Conservation (phyloP, 768 basidiomycete genomes). For the Mycena capillaripes region DNA sequence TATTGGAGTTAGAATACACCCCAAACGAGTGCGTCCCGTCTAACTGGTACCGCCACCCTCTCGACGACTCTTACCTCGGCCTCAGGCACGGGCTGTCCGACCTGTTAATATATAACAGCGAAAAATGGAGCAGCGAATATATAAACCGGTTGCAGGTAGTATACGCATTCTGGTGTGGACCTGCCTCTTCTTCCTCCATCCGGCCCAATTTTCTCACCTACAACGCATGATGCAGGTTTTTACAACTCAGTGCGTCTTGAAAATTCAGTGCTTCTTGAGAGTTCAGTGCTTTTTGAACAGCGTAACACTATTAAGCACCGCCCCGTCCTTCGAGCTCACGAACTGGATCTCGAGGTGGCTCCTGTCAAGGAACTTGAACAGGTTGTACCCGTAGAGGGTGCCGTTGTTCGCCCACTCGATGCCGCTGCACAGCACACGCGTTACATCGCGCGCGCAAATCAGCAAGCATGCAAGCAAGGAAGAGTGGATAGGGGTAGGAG, state of each 20-base stretch:
- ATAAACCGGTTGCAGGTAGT: conserved; percentile 1
- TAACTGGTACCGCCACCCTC: too few relatives aligned
- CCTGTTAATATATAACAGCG: too few relatives aligned
- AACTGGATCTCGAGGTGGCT: conserved; percentile 20
- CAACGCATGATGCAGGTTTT: conserved; percentile 11
- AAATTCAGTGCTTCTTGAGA: neutral
- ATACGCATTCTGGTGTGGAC: neutral
- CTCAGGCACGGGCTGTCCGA: too few relatives aligned
- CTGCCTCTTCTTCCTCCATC: neutral
- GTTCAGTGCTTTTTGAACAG: conserved; percentile 18
- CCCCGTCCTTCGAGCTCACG: conserved; percentile 19
- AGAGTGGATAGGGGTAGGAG: neutral
- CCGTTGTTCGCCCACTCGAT: conserved; percentile 23
- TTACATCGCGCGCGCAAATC: conserved; percentile 3
- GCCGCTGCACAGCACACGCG: conserved; percentile 11
- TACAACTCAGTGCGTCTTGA: conserved; percentile 5
- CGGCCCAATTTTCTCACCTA: neutral
- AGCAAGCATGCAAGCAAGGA: conserved; percentile 1
- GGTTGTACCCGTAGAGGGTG: conserved; percentile 23
- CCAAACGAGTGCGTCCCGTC: too few relatives aligned
- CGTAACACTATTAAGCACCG: conserved; percentile 14
- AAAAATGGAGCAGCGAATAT: too few relatives aligned
- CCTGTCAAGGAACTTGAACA: conserved; percentile 21
- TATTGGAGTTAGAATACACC: too few relatives aligned
- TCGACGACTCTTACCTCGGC: too few relatives aligned